Percentiles rank a stretch among this genome's conserved stretches.
Conservation (phyloP, 1,284 basidiomycete genomes). For the Apiotrichum montevideense region DNA sequence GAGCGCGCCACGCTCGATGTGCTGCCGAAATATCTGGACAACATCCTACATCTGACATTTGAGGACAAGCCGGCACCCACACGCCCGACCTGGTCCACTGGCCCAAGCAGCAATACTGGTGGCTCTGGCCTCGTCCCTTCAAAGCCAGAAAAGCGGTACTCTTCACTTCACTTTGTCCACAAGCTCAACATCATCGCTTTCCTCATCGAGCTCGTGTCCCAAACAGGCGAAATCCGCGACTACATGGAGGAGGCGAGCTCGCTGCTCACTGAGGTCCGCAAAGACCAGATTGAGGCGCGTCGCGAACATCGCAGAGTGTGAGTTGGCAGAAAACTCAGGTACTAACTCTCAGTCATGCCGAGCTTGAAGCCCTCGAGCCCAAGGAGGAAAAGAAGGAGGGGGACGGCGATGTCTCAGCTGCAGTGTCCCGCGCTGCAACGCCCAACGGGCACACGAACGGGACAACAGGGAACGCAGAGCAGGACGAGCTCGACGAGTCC, state of each 20-base stretch:
- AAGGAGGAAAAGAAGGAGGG: constrained; percentile 48
- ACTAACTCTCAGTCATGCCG: constrained; percentile 38
- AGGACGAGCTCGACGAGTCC: constrained; percentile 39
- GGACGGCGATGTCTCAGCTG: constrained; percentile 53
- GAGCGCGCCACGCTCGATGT: constrained; percentile 74
- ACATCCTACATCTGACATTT: constrained; percentile 70
- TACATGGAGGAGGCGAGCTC: constrained; percentile 88
- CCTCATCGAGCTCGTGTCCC: constrained; percentile 81
- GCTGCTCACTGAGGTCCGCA: constrained; percentile 81
- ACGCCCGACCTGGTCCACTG: constrained; percentile 45
- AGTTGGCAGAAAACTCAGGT: constrained; percentile 44
- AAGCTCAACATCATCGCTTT: constrained; percentile 81
- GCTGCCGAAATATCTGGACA: constrained; percentile 67
- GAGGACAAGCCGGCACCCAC: constrained; percentile 45
- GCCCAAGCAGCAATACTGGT: constrained; percentile 42
- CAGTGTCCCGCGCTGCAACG: constrained; percentile 15
- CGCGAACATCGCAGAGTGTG: constrained; percentile 77
- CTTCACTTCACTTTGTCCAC: constrained; percentile 64
- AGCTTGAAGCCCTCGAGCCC: constrained; percentile 40
- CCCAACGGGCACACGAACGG: constrained; percentile 25
- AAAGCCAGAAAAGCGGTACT: constrained; percentile 62
- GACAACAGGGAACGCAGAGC: constrained; percentile 24
- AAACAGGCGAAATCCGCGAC: constrained; percentile 76
- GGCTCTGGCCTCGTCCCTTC: constrained; percentile 34
- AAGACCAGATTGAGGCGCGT: constrained; percentile 92